Evolutionary conservation across 495 filamentous ascomycete species (phyloP).

Genomic region (Patellaria atrata): DNA sequence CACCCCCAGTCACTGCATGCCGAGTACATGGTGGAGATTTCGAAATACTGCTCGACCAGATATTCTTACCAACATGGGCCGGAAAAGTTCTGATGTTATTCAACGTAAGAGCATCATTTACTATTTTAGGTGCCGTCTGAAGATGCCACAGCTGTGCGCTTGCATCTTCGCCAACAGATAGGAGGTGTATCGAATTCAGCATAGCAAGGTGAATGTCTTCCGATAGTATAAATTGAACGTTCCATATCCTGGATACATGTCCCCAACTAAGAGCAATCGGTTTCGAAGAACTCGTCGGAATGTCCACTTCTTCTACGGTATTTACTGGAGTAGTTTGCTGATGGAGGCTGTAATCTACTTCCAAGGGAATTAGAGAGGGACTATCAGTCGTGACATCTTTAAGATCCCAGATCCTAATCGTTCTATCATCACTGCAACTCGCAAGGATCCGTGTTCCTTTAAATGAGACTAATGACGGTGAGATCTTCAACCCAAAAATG

Average conservation of each 20-base stretch:
- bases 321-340: conserved; percentile 13
- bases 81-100: conserved; percentile 36
- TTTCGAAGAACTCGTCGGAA: conserved; percentile 25
- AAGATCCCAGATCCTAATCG: conserved; percentile 80
- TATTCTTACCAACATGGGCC: conserved; percentile 73
- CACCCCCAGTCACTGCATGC: conserved; percentile 66
- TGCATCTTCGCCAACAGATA: conserved; percentile 71
- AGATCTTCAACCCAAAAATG: conserved; percentile 76
- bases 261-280: conserved; percentile 57
- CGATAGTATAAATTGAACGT: conserved; percentile 46
- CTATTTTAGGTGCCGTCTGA: conserved; percentile 20
- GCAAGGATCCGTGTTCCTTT: conserved; percentile 46
- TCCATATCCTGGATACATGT: conserved; percentile 83
- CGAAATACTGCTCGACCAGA: conserved; percentile 61
- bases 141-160: conserved; percentile 58
- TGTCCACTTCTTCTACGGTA: too few species aligned
- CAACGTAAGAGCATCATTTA: conserved; percentile 24
- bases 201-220: conserved; percentile 7
- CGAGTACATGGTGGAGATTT: conserved; percentile 16
- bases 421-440: conserved; percentile 92
- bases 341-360: conserved; percentile 3
- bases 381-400: conserved; percentile 31
- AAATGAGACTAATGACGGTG: conserved; percentile 37
- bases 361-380: background rate
- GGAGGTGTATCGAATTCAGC: conserved; percentile 31